Conservation (phyloP, 208 protist species). For the Leishmania gerbilli region DNA sequence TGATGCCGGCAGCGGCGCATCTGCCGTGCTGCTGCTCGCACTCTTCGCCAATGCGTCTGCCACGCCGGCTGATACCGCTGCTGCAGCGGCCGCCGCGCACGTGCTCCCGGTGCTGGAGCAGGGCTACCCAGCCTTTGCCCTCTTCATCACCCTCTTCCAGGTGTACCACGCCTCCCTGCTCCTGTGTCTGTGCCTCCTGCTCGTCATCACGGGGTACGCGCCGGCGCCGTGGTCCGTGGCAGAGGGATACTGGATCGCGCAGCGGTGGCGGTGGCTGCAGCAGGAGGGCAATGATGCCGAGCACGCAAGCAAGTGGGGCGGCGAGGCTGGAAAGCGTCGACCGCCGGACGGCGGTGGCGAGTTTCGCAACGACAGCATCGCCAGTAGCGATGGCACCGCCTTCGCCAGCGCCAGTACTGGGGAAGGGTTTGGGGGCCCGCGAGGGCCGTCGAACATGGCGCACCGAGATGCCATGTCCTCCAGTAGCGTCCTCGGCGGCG, state of each 20-base stretch:
- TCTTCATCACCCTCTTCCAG: slow-evolving; percentile 28
- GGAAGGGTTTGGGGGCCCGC: background rate
- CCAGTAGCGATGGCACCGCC: background rate
- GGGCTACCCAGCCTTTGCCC: slow-evolving; percentile 12
- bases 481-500: background rate
- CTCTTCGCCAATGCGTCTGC: slow-evolving; percentile 4
- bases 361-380: background rate
- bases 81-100: background rate
- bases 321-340: background rate
- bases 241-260: slow-evolving; percentile 35
- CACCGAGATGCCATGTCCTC: background rate
- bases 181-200: slow-evolving; percentile 45
- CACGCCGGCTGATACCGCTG: background rate
- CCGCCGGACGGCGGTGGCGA: background rate
- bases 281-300: background rate
- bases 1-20: background rate
- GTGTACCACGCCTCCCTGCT: slow-evolving; percentile 43
- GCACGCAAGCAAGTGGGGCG: background rate
- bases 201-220: slow-evolving; percentile 40
- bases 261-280: slow-evolving; percentile 20
- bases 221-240: slow-evolving; percentile 44
- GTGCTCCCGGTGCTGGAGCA: slow-evolving; percentile 21
- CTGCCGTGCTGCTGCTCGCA: slow-evolving; percentile 17
- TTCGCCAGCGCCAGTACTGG: background rate
- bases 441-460: background rate